Conservation (phyloP, 83 land plant genomes). For the Picea abies region DNA sequence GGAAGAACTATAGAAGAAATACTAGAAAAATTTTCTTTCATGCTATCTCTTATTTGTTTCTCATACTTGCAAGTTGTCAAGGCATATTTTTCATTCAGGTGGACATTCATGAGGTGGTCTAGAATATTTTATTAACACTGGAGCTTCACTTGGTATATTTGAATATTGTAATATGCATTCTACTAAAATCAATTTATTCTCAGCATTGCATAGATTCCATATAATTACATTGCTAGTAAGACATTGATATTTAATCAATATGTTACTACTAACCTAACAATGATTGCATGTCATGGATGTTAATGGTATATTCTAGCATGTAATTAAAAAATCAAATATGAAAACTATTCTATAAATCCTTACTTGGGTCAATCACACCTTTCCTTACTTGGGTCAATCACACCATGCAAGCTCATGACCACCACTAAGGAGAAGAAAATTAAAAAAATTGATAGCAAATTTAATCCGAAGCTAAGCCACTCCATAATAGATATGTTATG, state of each 20-base stretch:
- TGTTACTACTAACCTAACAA: slow-evolving; percentile 42
- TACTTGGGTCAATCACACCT: slow-evolving; percentile 75
- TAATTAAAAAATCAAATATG: background rate
- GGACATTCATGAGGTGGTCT: slow-evolving; percentile 83
- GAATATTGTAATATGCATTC: slow-evolving; percentile 89
- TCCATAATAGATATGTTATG: too few species aligned
- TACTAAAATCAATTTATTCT: slow-evolving; percentile 89
- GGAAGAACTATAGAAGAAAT: background rate
- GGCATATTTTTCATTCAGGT: slow-evolving; percentile 57
- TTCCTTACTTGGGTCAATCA: background rate
- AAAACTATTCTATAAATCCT: slow-evolving; percentile 22
- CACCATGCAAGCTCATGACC: slow-evolving; percentile 53
- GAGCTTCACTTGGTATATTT: slow-evolving; percentile 71
- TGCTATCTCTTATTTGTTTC: background rate
- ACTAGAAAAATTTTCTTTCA: background rate
- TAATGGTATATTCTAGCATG: background rate
- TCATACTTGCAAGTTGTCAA: slow-evolving; percentile 74
- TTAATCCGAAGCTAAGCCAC: too few species aligned
- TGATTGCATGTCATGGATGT: slow-evolving; percentile 40
- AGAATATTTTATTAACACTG: slow-evolving; percentile 61
- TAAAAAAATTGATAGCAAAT: too few species aligned
- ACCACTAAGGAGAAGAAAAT: too few species aligned
- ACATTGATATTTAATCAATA: slow-evolving; percentile 69
- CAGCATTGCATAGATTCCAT: slow-evolving; percentile 87
- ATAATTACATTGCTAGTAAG: slow-evolving; percentile 55